These are phyloP conservation scores for Aspergillus biplanus DNA, from an alignment of 495 filamentous ascomycete genomes.

Conservation along the genomic window DNA sequence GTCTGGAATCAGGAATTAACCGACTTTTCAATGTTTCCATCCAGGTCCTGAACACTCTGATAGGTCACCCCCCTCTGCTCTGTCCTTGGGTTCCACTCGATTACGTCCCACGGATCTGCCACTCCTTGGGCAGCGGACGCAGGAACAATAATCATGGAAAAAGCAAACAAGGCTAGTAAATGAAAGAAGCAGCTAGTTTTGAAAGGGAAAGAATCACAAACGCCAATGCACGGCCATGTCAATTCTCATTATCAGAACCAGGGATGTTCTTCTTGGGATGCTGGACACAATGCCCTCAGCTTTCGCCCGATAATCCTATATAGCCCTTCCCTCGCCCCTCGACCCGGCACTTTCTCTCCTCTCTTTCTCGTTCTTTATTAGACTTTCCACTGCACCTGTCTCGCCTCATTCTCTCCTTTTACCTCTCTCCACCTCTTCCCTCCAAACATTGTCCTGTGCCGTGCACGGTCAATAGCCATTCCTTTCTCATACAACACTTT, in stretches of 20 bases:
- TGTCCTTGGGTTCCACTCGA: neutral
- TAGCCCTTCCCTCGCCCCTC: conserved; percentile 4
- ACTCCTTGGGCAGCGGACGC: neutral
- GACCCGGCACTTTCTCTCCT: neutral
- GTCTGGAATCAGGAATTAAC: no score
- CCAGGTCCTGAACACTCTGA: no score
- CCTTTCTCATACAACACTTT: conserved; percentile 15
- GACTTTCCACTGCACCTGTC: conserved; percentile 10
- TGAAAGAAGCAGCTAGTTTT: neutral
- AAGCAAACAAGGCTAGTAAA: neutral
- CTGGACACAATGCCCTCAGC: neutral
- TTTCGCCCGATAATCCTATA: conserved; percentile 8
- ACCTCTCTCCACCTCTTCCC: conserved; percentile 22
- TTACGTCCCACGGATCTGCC: conserved; percentile 16
- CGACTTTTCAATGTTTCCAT: no score
- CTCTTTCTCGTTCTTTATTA: conserved; percentile 7
- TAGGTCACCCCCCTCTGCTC: neutral
- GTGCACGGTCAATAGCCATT: conserved; percentile 42
- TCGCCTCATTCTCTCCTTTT: conserved; percentile 14
- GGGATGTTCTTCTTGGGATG: neutral
- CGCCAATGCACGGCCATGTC: neutral
- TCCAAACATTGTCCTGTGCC: conserved; percentile 38
- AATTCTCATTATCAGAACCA: conserved; percentile 1
- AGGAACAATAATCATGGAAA: neutral
- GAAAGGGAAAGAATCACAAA: neutral